Base-by-base conservation (phyloP, 106 monocot genomes). In the Dendrobium chrysotoxum region DNA sequence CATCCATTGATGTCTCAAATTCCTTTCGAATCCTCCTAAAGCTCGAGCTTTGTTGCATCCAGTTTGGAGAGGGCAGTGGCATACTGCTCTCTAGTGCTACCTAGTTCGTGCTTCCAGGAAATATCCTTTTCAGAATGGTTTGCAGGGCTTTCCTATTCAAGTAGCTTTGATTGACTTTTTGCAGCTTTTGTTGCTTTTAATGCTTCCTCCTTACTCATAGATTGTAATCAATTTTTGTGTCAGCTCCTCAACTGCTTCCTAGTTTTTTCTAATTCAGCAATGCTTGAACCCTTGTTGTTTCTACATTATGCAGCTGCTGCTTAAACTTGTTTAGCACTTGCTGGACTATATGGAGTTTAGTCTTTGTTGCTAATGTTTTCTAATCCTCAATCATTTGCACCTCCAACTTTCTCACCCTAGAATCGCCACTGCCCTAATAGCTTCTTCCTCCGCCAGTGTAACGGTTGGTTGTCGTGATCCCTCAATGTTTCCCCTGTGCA, bases 21-120 rank as follows among this genome's bases (percentile, higher is more conserved):
- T 95, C 95, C 82, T 90, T 86, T 41, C 80, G 79, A 44, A 90
- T 77, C n/a, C 82, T 87, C 57, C 87, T 83, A 39, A 90, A n/a
- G 85, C 77, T 90, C 90, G 39, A 87, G 87, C 81, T 90, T 90
- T 78, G 90, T 87, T 28, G 85, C 72, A 81, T 90, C 90, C 40
- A 90, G 90, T 75, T 90, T 85, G 26, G 80, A 64, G 47, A 90
- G 57, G 50, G 85, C 82, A 75, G 50, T 85, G 4, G 81, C 82
- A 80, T 90, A 87, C 40, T 85, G 85, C 70, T 87, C 87, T 76
- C 91, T 87, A 28, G 89, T 83, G 53, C 28, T 79, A 4, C 86
- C 91, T 20, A 87, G 76, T 79, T 91, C 91, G 25, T 82, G 45
- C 57, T 79, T 87, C 76, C 81, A 76, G 31, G 47, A 57, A 35